Percentiles rank a stretch among this genome's conserved stretches.
Conservation (phyloP, 2,329 filamentous ascomycete species). For the Taxawa tesnikishii region DNA sequence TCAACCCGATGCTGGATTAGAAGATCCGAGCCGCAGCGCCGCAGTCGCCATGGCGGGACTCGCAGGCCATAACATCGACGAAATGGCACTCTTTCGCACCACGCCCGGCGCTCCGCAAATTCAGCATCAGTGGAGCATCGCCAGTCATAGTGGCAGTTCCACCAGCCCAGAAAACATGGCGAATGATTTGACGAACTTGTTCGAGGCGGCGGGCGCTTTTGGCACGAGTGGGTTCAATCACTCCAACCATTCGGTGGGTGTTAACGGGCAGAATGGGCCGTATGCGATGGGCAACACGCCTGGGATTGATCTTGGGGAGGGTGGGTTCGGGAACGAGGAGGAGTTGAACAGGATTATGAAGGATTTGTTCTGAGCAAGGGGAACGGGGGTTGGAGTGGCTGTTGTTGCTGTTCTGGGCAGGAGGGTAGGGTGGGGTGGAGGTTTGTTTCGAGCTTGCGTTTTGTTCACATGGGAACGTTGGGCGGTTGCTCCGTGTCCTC, state of each 20-base stretch:
- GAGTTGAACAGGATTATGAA: conserved; percentile 47
- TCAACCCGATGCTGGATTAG: neutral
- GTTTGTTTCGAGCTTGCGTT: too few species aligned
- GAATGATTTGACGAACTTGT: conserved; percentile 50
- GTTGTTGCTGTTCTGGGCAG: too few species aligned
- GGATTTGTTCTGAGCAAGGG: conserved; percentile 39
- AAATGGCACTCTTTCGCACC: conserved; percentile 35
- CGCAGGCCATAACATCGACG: conserved; percentile 49
- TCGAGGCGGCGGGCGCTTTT: conserved; percentile 49
- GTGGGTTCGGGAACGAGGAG: conserved; percentile 41
- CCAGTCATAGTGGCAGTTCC: conserved; percentile 24
- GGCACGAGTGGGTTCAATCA: conserved; percentile 7
- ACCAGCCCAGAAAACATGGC: conserved; percentile 49
- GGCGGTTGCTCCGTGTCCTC: too few species aligned
- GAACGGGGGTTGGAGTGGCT: neutral
- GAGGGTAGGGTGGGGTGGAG: too few species aligned
- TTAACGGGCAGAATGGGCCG: conserved; percentile 16
- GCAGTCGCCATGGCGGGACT: conserved; percentile 55
- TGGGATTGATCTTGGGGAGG: conserved; percentile 9
- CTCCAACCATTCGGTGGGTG: conserved; percentile 6
- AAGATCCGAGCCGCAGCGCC: conserved; percentile 47
- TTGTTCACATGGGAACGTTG: too few species aligned
- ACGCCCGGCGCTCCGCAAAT: conserved; percentile 1
- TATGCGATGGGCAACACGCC: neutral
- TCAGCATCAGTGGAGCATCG: conserved; percentile 7